These are phyloP conservation scores for Aspergillus sp. DNA, from an alignment of 2,329 filamentous ascomycete species.

Conservation along the genomic window DNA sequence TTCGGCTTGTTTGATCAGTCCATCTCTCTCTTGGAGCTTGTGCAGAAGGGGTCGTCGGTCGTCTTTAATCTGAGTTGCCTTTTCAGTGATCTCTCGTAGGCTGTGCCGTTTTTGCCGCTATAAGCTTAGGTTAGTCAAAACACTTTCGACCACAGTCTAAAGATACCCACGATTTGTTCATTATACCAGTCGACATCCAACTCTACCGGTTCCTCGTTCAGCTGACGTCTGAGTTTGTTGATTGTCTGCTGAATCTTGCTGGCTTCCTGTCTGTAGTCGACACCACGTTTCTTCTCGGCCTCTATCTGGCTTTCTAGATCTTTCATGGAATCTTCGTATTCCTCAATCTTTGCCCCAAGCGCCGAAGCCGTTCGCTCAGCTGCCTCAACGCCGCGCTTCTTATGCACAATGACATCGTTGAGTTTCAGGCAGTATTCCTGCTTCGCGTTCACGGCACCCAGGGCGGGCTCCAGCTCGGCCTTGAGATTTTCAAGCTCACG, in stretches of 20 bases:
- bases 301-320: constrained; percentile 43
- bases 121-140: constrained; percentile 23
- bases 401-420: constrained; percentile 54
- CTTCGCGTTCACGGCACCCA: constrained; percentile 69
- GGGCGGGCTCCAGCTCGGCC: constrained; percentile 62
- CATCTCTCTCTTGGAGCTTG: constrained; percentile 35
- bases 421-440: constrained; percentile 61
- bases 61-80: constrained; percentile 43
- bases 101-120: constrained; percentile 57
- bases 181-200: constrained; percentile 73
- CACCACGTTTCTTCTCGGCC: constrained; percentile 52
- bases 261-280: constrained; percentile 54
- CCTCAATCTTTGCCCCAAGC: constrained; percentile 42
- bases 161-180: constrained; percentile 62
- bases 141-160: not conserved
- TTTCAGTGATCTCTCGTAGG: constrained; percentile 33
- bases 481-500: constrained; percentile 61
- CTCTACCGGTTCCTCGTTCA: constrained; percentile 61
- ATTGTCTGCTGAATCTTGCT: constrained; percentile 57
- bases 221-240: constrained; percentile 60
- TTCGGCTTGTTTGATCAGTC: constrained; percentile 43
- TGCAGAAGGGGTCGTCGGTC: constrained; percentile 32
- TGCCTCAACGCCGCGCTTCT: constrained; percentile 54
- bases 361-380: constrained; percentile 52
- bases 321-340: constrained; percentile 36